Conservation (phyloP, 73 alveolate genomes). For the Stentor roeselii region DNA sequence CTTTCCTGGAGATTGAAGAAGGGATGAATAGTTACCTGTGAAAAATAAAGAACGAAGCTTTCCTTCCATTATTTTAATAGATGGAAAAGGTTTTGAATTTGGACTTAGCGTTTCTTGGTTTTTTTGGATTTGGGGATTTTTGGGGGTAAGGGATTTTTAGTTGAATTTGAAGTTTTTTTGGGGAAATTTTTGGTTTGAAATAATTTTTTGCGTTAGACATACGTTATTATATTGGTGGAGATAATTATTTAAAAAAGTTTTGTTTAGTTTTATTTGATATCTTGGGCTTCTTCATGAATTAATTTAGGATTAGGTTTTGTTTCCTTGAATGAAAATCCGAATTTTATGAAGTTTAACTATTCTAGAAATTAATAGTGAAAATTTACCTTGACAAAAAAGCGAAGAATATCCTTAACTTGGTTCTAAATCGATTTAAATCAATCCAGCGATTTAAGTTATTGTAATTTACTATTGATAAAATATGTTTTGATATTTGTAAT, state of each 20-base stretch:
- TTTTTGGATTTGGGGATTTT: neutral
- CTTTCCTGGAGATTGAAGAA: neutral
- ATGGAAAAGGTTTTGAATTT: neutral
- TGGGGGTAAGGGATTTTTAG: neutral
- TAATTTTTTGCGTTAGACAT: neutral
- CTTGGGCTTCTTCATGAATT: neutral
- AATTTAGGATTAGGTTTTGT: too few relatives aligned
- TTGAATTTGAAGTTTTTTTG: neutral
- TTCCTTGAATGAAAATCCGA: too few relatives aligned
- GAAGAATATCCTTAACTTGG: too few relatives aligned
- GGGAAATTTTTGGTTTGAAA: too few relatives aligned
- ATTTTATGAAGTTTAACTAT: too few relatives aligned
- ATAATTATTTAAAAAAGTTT: neutral
- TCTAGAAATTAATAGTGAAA: too few relatives aligned
- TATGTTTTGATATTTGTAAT: too few relatives aligned
- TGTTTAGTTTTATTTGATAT: too few relatives aligned
- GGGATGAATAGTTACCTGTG: slow-evolving; percentile 19
- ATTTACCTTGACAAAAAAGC: too few relatives aligned
- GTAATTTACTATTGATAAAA: too few relatives aligned
- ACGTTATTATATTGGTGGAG: neutral
- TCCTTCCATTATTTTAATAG: slow-evolving; percentile 10
- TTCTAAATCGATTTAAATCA: too few relatives aligned
- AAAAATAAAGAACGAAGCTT: neutral
- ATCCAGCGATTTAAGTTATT: too few relatives aligned
- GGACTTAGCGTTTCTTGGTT: neutral